These are phyloP conservation scores for Steccherinum ochraceum DNA, from an alignment of 768 basidiomycete species.

Conservation along the genomic window DNA sequence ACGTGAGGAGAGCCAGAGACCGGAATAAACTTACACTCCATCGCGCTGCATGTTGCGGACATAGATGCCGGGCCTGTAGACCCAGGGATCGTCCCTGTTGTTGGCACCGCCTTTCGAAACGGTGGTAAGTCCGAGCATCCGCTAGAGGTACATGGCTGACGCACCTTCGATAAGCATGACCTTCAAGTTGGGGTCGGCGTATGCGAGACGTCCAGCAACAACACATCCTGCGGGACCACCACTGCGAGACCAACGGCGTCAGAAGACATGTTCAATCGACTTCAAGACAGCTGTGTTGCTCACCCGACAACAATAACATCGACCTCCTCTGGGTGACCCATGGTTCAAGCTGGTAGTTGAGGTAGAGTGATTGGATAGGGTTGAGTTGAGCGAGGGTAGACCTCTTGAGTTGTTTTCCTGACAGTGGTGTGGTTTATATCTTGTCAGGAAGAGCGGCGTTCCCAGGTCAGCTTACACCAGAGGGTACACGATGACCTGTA, in stretches of 20 bases:
- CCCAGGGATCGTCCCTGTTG: constrained; percentile 72
- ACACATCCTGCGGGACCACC: constrained; percentile 70
- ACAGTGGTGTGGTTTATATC: not conserved
- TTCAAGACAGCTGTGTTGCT: constrained; percentile 2
- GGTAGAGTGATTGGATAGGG: not conserved
- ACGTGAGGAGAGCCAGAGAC: not conserved
- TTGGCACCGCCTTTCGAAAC: constrained; percentile 50
- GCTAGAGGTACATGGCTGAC: too few species aligned
- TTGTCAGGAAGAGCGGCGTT: not conserved
- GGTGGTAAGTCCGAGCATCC: not conserved
- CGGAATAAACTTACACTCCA: constrained; percentile 43
- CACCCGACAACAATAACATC: constrained; percentile 63
- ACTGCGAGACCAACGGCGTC: constrained; percentile 14
- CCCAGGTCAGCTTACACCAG: not conserved
- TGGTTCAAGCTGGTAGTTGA: constrained; percentile 10
- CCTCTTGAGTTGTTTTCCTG: not conserved
- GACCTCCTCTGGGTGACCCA: constrained; percentile 61
- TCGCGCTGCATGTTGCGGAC: constrained; percentile 68
- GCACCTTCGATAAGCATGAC: constrained; percentile 72
- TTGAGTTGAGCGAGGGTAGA: not conserved
- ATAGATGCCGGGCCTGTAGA: constrained; percentile 67
- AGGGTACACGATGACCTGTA: not conserved
- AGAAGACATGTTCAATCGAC: constrained; percentile 9
- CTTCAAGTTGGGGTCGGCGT: constrained; percentile 65
- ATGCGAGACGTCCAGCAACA: constrained; percentile 62